Evolutionary conservation across 1,139 yeast genomes (phyloP).

Genomic region (Kluyveromyces marxianus): DNA sequence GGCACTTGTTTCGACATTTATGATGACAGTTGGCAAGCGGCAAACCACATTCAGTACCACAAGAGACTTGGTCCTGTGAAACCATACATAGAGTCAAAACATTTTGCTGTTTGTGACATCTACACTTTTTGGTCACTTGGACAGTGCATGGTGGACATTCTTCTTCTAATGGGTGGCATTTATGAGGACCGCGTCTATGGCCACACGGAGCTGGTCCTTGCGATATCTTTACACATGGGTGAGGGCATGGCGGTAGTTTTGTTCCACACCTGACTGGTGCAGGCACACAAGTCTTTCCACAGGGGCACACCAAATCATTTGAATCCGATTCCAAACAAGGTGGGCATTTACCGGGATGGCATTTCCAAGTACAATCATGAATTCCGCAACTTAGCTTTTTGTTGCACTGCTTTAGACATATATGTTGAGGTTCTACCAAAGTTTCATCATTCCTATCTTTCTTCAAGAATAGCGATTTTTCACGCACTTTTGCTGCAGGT

Average conservation of each 20-base stretch:
- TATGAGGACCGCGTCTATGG: constrained; percentile 64
- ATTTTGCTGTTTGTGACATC: constrained; percentile 53
- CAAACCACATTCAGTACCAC: constrained; percentile 61
- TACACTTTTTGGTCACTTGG: constrained; percentile 55
- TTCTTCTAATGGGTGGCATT: constrained; percentile 60
- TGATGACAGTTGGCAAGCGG: constrained; percentile 58
- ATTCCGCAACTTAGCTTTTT: constrained; percentile 60
- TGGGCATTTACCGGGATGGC: constrained; percentile 80
- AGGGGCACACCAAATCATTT: constrained; percentile 74
- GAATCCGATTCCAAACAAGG: constrained; percentile 78
- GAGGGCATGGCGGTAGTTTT: constrained; percentile 54
- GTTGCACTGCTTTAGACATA: constrained; percentile 68
- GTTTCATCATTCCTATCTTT: constrained; percentile 41
- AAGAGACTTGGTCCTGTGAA: constrained; percentile 52
- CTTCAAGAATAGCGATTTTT: constrained; percentile 36
- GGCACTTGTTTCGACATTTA: constrained; percentile 51
- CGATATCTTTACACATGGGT: constrained; percentile 52
- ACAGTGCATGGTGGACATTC: constrained; percentile 75
- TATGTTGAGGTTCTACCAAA: constrained; percentile 67
- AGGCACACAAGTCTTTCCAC: constrained; percentile 71
- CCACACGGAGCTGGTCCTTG: constrained; percentile 52
- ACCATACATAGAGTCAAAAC: constrained; percentile 61
- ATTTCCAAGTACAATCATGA: constrained; percentile 66
- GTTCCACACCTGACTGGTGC: constrained; percentile 94
- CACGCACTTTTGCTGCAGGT: constrained; percentile 54